A percentile compares a stretch with the other conserved stretches of the same genome.
Conservation (phyloP, 768 basidiomycete species). For the Sistotremastrum niveocremeum region DNA sequence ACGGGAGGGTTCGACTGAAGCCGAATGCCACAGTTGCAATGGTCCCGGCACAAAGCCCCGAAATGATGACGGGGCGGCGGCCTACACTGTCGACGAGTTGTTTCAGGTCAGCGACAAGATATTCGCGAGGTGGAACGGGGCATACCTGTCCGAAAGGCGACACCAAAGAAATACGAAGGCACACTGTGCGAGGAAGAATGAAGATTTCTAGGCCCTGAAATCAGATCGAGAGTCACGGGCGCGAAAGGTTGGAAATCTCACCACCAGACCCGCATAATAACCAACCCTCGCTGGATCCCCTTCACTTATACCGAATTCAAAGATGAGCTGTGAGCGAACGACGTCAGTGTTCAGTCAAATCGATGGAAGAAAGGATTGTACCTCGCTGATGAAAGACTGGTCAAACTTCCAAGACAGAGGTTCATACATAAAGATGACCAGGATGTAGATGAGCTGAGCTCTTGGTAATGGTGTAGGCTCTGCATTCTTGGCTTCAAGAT, state of each 20-base stretch:
- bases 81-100: conserved; percentile 22
- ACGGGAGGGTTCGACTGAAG: conserved; percentile 25
- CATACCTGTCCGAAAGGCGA: conserved; percentile 29
- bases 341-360: too few relatives aligned
- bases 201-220: conserved; percentile 41
- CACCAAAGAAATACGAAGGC: conserved; percentile 65
- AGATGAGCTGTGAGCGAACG: conserved; percentile 31
- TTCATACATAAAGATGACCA: conserved; percentile 21
- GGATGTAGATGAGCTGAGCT: conserved; percentile 23
- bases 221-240: background rate
- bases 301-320: conserved; percentile 48
- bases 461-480: conserved; percentile 22
- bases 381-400: conserved; percentile 7
- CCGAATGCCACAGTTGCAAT: conserved; percentile 30
- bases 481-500: conserved; percentile 27
- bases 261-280: conserved; percentile 52
- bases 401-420: conserved; percentile 6
- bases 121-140: too few relatives aligned
- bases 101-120: too few relatives aligned
- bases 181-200: conserved; percentile 66
- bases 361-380: background rate
- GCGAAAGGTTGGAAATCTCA: conserved; percentile 17
- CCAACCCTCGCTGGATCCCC: conserved; percentile 53
- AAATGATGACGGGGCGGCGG: conserved; percentile 28
- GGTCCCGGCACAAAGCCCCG: conserved; percentile 28